Base-by-base conservation (phyloP, 208 protist species). In the Crithidia expoeki region DNA sequence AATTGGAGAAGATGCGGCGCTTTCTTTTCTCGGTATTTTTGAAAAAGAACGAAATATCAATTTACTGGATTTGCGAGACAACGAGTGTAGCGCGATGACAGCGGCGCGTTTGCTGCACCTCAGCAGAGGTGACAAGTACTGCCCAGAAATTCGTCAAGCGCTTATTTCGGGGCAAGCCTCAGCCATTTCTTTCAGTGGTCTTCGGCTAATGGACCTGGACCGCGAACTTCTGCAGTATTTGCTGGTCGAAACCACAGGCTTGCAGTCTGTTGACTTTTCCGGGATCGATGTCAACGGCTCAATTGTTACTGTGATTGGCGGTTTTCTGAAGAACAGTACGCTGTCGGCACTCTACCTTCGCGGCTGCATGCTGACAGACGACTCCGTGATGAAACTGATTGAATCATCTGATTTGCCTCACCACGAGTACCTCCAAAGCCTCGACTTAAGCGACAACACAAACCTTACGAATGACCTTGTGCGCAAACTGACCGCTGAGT, bases 371-470 rank as follows among this genome's bases (percentile, higher is more conserved):
- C 66, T 94, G 52, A 83, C 81, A 12, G 76, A 81, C 49, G 74
- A 74, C 12, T 79, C 84, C 12, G 62, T 91, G 23, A 66, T 76
- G 36, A 75, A 81, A 32, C 84, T 95, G 61, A 51, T 93, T 32
- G 72, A 86, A 56, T 42, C 65, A 11, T 46, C 74, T 2, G 74
- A 86, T 66, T 74, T 95, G 36, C n/a, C 55, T 0, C 33, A 87
- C 25, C 80, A 93, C 57, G n/a, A 30, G 38, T 73, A 62, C 49
- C 50, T 92, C 44, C 74, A 68, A 14, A 70, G 46, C 21, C 60
- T 93, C n/a, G 85, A 91, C 36, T 81, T 96, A 30, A 77, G 74
- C 28, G 21, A 73, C 42, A 93, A 93, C 68, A 76, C 70, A 38
- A 76, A 74, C 30, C 84, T 93, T 42, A 80, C 76, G 14, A 90